Percentiles rank a stretch among this genome's conserved stretches.
phyloP scores from a whole-genome alignment of 257 asterid species.

The Primulina tabacum region DNA sequence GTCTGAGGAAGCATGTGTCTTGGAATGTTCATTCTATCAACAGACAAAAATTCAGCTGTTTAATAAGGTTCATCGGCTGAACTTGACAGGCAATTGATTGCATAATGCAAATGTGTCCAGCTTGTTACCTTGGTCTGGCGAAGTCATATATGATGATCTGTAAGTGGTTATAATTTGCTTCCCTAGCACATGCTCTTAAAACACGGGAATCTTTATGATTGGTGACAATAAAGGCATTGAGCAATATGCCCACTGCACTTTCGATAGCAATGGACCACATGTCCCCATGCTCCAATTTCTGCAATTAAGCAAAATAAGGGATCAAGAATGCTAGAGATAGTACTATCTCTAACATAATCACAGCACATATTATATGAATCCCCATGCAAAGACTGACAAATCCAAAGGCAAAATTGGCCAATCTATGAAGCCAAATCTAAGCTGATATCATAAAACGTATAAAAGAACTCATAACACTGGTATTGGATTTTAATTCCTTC shows the following conservation, averaged over 20 bases:
- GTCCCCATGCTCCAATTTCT: slow-evolving; percentile 73
- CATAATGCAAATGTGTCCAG: slow-evolving; percentile 23
- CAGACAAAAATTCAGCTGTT: slow-evolving; percentile 26
- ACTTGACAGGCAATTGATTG: slow-evolving; percentile 18
- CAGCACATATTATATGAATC: slow-evolving; percentile 5
- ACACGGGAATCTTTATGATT: slow-evolving; percentile 71
- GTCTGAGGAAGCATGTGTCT: slow-evolving; percentile 93
- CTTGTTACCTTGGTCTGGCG: slow-evolving; percentile 65
- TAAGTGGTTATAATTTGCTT: slow-evolving; percentile 58
- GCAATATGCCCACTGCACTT: slow-evolving; percentile 70
- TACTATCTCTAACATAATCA: slow-evolving; percentile 6
- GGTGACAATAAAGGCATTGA: slow-evolving; percentile 84
- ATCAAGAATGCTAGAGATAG: slow-evolving; percentile 17
- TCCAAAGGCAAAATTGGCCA: slow-evolving; percentile 15
- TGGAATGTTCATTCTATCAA: slow-evolving; percentile 74
- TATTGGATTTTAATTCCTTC: not conserved
- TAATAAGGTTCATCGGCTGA: slow-evolving; percentile 19
- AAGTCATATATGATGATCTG: slow-evolving; percentile 78
- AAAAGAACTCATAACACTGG: not conserved
- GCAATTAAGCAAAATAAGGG: slow-evolving; percentile 31
- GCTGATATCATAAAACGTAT: not conserved
- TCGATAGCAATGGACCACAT: slow-evolving; percentile 82
- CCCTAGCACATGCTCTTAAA: slow-evolving; percentile 77
- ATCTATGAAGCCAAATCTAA: slow-evolving; percentile 14
- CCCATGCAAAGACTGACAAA: slow-evolving; percentile 15